These are phyloP conservation scores for Stagonosporopsis rhizophila DNA, from an alignment of 2,329 filamentous ascomycete genomes.

Conservation along the genomic window DNA sequence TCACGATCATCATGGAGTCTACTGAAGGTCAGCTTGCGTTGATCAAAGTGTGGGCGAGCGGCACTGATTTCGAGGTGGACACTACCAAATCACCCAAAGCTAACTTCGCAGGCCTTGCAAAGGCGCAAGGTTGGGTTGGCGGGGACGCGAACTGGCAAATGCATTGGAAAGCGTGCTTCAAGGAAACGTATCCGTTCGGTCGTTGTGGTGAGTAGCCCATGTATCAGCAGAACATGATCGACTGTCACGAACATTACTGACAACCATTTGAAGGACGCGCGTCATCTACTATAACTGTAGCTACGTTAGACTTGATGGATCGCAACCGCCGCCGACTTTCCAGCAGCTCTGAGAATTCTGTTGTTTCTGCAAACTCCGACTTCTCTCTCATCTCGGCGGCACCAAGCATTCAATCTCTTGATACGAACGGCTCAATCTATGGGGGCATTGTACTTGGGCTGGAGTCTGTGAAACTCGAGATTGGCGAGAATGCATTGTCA, in stretches of 20 bases:
- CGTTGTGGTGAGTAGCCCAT: constrained; percentile 5
- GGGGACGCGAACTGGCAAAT: constrained; percentile 24
- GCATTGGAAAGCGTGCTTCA: constrained; percentile 29
- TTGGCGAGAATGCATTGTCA: not conserved
- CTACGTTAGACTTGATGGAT: constrained; percentile 5
- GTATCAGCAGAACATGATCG: not conserved
- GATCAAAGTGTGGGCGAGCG: constrained; percentile 23
- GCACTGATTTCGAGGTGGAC: constrained; percentile 20
- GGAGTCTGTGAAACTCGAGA: constrained; percentile 4
- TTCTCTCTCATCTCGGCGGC: constrained; percentile 26
- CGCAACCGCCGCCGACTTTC: constrained; percentile 24
- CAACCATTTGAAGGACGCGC: not conserved
- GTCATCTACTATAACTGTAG: not conserved
- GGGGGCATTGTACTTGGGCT: constrained; percentile 13
- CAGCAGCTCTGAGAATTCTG: constrained; percentile 21
- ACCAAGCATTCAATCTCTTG: constrained; percentile 25
- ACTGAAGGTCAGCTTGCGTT: constrained; percentile 18
- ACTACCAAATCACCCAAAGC: constrained; percentile 20
- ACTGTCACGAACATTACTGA: not conserved
- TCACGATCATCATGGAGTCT: constrained; percentile 8
- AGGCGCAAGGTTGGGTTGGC: constrained; percentile 28
- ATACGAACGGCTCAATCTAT: constrained; percentile 18
- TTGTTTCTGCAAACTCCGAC: constrained; percentile 6
- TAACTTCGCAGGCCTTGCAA: constrained; percentile 34
- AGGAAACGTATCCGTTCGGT: constrained; percentile 22